Evolutionary conservation across 805 yeast genomes (phyloP), one percentile per base, ranked within the genome.

Genomic region (Kluyveromyces wickerhamii): DNA sequence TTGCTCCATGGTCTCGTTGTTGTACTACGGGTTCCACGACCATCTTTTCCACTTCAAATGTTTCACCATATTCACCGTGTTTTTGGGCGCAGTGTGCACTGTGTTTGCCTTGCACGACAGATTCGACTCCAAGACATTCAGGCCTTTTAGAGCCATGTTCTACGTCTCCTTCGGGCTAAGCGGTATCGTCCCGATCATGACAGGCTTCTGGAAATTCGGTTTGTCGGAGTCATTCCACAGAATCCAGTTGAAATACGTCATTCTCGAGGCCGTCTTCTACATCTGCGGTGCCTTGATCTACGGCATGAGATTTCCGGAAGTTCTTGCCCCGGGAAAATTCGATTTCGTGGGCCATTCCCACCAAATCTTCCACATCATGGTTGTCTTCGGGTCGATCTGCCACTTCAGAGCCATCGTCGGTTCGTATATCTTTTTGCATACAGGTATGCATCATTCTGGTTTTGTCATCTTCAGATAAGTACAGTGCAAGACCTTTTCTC

Each of bases 311-410:
- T 55, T 85, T 18, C 96, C 96, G 0, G 96, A 87, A 53, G 34
- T 47, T 5, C 66, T 67, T 31, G 47, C 44, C 5, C 85, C 86
- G 1, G 87, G 87, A 0, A 54, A 34, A 21, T 81, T 72, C 46
- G 95, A 85, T 47, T 45, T 72, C 10, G 62, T 72, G 44, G 95
- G 94, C 7, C 79, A 79, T 45, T 79, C 92, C 7, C 96, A 86
- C 54, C 95, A 86, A 52, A 70, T 85, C 4, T 85, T 86, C 56
- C 95, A 85, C 51, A 59, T 80, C 4, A 58, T 80, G 49, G 94
- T 85, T 8, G 87, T 84, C 1, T 42, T 76, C 4, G 94, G 92
- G 12, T 83, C 94, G 0, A 63, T 63, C 37, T 79, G 79, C 41
- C 96, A 87, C 58, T 75, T 81, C 58, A 66, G 56, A 42, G 94